Base-by-base conservation (phyloP, 495 filamentous ascomycete species). In the Podospora anserina region DNA sequence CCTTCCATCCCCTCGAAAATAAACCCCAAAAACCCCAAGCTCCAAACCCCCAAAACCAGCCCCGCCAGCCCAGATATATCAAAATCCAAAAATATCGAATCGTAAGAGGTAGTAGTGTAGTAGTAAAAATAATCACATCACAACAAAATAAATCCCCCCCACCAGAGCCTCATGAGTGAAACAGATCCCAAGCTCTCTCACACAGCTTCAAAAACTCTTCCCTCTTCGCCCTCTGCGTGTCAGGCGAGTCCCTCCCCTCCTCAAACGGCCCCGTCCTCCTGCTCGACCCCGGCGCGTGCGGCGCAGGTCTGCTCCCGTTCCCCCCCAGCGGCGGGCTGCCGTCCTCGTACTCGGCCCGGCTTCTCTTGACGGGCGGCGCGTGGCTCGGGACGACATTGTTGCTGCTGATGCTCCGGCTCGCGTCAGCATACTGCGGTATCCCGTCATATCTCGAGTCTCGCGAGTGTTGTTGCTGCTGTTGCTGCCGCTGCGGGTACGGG, bases 181-280 rank as follows among this genome's bases (percentile, higher is more conserved):
- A 96, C 64, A 99, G 76, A 81, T 99, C 95, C 95, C 95, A 99
- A 27, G 94, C 94, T 73, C 92, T 83, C 63, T 90, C 88, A 75
- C 95, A 99, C 56, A 98, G 79, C 60, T 85, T 81, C 70, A 99
- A 79, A 76, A 99, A 99, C 75, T 99, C 94, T 59, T 97, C 94
- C 78, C 94, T 92, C 88, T 99, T 99, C 77, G 87, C 88, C 66
- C 87, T 82, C 75, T 93, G 87, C n/a, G 87, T 90, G 67, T 93
- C 92, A 4, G 93, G 92, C 61, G 91, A 92, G 70, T 95, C 91
- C 60, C 92, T 81, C 9, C 89, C 90, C 53, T 88, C 87, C 56
- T 92, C 91, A 68, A 94, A 93, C 2, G 90, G 90, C 11, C 90
- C 90, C 57, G 83, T 89, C 63, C 85, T 81, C 70, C 87, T 83